Base-by-base conservation (phyloP, 768 basidiomycete genomes). In the Lactarius deliciosus region DNA sequence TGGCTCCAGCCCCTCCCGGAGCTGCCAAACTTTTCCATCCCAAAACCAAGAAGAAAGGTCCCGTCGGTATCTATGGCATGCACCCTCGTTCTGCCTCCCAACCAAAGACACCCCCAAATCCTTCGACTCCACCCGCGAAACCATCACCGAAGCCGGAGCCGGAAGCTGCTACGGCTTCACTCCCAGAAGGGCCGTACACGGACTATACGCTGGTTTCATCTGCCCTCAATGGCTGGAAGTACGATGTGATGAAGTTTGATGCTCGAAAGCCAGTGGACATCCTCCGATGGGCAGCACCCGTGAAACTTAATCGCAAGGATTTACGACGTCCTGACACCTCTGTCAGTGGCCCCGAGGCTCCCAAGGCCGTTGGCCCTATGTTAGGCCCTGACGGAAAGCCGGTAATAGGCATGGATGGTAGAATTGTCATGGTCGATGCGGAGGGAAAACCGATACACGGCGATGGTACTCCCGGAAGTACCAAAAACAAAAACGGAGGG, bases 211-310 rank as follows among this genome's bases (percentile, higher is more conserved):
- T 94, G 73, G 83, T 92, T 76, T 91, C 91, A 8, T 89, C 89
- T 34, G 84, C 86, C 18, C 84, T 89, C 74, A 90, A 91, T 74
- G 91, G 89, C 32, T 94, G 92, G 91, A 92, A 90, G 74, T 92
- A 93, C 82, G 91, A 94, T 77, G 86, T 95, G 65, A 92, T 95
- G 90, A 93, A 93, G 76, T 93, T 96, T 75, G 87, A 91, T 75
- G 86, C 87, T 40, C 83, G 88, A 64, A 89, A 89, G 72, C 79
- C 82, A 18, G 78, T 92, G 63, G 91, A 94, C 74, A 81, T 92
- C 62, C 80, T 80, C 60, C 76, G 78, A 36, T 94, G 93, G 89
- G 75, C 80, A 38, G 79, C 79, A 65, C 94, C 94, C 16, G 87
- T 95, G 73, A 92, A 90, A 79, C 80, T 96, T 71, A 96, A 96